A percentile compares a stretch with the other conserved stretches of the same genome.
phyloP scores from a whole-genome alignment of 495 filamentous ascomycete species.

The Podospora australis region DNA sequence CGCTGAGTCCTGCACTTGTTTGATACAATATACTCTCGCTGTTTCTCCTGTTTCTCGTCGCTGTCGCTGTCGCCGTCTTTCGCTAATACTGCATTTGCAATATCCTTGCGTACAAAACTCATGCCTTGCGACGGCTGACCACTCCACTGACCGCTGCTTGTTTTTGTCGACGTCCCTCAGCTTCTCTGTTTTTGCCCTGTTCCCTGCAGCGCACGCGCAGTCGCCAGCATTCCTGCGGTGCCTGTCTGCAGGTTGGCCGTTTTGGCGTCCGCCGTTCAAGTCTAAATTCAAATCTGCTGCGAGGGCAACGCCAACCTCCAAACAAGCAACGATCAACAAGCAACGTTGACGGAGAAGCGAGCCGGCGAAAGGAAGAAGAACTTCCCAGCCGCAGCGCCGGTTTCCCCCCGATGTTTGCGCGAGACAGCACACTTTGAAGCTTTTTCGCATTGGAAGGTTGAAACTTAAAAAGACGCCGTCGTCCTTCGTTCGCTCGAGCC shows the following conservation, averaged over 20 bases:
- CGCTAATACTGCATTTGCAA: conserved; percentile 1
- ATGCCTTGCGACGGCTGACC: not conserved
- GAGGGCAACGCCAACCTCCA: not conserved
- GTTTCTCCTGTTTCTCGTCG: conserved; percentile 5
- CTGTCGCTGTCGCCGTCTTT: conserved; percentile 12
- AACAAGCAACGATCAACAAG: not conserved
- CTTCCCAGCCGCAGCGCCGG: not conserved
- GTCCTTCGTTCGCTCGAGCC: not conserved
- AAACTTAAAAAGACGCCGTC: no score
- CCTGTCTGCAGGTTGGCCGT: not conserved
- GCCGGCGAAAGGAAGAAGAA: not conserved
- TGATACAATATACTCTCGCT: conserved; percentile 1
- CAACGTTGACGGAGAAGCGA: not conserved
- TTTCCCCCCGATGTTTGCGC: not conserved
- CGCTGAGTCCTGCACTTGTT: conserved; percentile 6
- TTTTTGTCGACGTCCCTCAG: not conserved
- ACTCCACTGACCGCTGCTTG: not conserved
- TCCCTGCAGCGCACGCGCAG: not conserved
- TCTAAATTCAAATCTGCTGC: not conserved
- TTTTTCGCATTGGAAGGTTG: no score
- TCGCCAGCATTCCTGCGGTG: not conserved
- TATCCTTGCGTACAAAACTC: not conserved
- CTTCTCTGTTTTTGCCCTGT: not conserved
- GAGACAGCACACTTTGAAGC: no score
- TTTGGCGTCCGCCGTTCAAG: not conserved